A percentile compares a stretch with the other conserved stretches of the same genome.
These are phyloP conservation scores for Gynochthodes officinalis DNA, from an alignment of 257 asterid species.

Conservation along the genomic window DNA sequence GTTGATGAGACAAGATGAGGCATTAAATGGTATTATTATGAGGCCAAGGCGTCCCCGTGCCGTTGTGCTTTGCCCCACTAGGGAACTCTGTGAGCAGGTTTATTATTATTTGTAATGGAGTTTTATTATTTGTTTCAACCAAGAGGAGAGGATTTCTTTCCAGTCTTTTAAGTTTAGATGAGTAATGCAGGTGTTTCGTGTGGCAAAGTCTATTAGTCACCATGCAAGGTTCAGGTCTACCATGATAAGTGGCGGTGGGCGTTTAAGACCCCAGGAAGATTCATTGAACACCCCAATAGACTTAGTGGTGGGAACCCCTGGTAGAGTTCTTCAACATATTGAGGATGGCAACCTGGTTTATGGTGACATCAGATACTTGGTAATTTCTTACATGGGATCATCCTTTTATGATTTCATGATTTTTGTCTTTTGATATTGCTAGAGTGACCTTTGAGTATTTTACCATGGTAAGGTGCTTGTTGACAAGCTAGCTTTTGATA, in stretches of 20 bases:
- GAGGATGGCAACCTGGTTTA: conserved; percentile 93
- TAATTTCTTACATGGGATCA: conserved; percentile 20
- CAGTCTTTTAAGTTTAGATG: conserved; percentile 9
- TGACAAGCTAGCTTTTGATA: conserved; percentile 31
- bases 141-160: conserved; percentile 2
- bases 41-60: conserved; percentile 98
- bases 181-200: conserved; percentile 68
- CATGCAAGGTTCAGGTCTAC: conserved; percentile 92
- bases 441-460: not conserved
- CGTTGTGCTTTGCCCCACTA: conserved; percentile 91
- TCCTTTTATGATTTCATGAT: not conserved
- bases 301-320: conserved; percentile 98
- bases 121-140: not conserved
- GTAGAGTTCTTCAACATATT: conserved; percentile 94
- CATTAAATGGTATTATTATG: conserved; percentile 72
- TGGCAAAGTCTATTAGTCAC: conserved; percentile 81
- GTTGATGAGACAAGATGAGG: conserved; percentile 88
- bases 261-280: conserved; percentile 93
- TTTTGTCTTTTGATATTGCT: not conserved
- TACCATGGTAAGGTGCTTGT: conserved; percentile 7
- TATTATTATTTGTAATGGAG: not conserved
- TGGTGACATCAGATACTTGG: conserved; percentile 94
- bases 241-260: conserved; percentile 98
- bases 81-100: conserved; percentile 99
- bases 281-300: conserved; percentile 82